These are phyloP conservation scores for Narthecium ossifragum DNA, from an alignment of 106 monocot species.

Conservation along the genomic window DNA sequence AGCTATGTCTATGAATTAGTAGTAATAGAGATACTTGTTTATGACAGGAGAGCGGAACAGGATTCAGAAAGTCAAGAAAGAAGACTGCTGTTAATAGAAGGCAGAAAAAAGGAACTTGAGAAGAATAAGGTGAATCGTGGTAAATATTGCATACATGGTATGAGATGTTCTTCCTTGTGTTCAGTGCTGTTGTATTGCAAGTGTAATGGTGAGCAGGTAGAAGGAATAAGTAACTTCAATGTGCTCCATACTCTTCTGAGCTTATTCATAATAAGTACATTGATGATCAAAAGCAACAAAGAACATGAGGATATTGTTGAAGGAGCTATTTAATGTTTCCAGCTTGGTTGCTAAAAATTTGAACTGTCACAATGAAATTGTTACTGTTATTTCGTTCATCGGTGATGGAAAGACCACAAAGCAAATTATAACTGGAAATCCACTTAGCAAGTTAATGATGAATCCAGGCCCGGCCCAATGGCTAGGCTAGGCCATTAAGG, in stretches of 20 bases:
- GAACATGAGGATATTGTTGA: neutral
- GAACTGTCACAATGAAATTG: neutral
- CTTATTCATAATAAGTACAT: neutral
- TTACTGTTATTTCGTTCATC: neutral
- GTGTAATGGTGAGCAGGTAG: neutral
- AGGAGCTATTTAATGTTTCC: no score
- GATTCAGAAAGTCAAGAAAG: conserved; percentile 13
- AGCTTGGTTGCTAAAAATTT: neutral
- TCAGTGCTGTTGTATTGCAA: neutral
- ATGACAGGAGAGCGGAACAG: conserved; percentile 24
- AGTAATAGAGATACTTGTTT: neutral
- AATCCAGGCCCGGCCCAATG: no score
- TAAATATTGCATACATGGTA: neutral
- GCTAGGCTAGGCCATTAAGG: no score
- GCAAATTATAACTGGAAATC: no score
- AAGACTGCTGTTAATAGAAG: conserved; percentile 12
- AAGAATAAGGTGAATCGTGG: neutral
- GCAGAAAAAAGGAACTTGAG: neutral
- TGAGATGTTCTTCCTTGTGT: neutral
- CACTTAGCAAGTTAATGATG: no score
- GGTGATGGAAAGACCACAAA: no score
- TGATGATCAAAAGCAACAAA: neutral
- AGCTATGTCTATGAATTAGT: neutral
- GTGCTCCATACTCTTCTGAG: neutral
- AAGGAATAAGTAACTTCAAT: neutral